Percentiles rank a stretch among this genome's conserved stretches.
phyloP scores from a whole-genome alignment of 2,329 filamentous ascomycete genomes.

The Aphanoascus verrucosus region DNA sequence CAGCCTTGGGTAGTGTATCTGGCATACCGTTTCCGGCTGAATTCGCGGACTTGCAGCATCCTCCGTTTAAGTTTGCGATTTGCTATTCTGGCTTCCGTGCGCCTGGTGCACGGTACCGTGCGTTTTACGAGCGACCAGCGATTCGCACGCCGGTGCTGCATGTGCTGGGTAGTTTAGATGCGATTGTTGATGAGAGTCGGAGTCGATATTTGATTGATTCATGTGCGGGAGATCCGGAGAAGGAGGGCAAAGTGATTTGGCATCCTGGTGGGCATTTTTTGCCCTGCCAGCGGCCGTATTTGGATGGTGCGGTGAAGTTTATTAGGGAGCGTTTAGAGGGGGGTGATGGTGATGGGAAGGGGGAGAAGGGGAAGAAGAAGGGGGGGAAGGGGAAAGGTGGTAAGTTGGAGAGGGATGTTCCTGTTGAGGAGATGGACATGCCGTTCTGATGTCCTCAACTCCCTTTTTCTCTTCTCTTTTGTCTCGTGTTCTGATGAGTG shows the following conservation, averaged over 20 bases:
- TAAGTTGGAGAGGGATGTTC: constrained; percentile 40
- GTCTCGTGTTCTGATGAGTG: too few relatives aligned
- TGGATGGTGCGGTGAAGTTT: constrained; percentile 63
- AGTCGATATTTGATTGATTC: constrained; percentile 57
- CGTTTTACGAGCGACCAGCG: constrained; percentile 59
- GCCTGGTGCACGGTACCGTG: constrained; percentile 49
- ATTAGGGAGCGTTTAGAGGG: constrained; percentile 46
- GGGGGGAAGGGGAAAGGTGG: constrained; percentile 5
- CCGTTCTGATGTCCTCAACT: constrained; percentile 42
- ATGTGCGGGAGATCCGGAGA: constrained; percentile 46
- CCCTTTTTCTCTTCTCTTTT: background rate
- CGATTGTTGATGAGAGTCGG: constrained; percentile 70
- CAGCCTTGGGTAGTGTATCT: constrained; percentile 18
- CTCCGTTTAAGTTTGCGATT: constrained; percentile 58
- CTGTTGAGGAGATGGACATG: constrained; percentile 57
- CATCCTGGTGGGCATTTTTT: constrained; percentile 89
- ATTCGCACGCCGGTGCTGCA: constrained; percentile 71
- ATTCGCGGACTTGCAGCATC: constrained; percentile 39
- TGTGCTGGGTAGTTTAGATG: constrained; percentile 73
- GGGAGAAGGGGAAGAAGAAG: constrained; percentile 14
- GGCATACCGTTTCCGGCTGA: constrained; percentile 44
- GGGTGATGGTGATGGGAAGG: constrained; percentile 18
- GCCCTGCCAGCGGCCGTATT: constrained; percentile 71
- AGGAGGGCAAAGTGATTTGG: constrained; percentile 47
- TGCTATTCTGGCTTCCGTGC: constrained; percentile 69